Conservation (phyloP, 805 yeast genomes). For the Yueomyces sp. region DNA sequence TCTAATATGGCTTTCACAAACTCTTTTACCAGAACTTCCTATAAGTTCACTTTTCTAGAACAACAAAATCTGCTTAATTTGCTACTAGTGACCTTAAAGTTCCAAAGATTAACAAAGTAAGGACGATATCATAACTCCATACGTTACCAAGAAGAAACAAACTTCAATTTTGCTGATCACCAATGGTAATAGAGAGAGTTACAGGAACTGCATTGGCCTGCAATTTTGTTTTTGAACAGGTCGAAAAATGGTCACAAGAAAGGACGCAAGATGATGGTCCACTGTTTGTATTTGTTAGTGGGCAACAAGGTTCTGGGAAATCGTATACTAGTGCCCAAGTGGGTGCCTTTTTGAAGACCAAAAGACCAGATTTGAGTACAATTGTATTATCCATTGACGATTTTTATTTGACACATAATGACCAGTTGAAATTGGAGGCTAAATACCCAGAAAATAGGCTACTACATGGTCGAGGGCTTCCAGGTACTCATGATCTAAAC, state of each 20-base stretch:
- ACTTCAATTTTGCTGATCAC: no score
- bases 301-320: constrained; percentile 77
- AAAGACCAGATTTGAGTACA: constrained; percentile 24
- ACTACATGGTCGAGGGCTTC: constrained; percentile 72
- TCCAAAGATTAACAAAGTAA: no score
- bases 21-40: no score
- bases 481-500: constrained; percentile 80
- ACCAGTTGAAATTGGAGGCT: constrained; percentile 37
- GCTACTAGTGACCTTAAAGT: no score
- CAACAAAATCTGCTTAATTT: no score
- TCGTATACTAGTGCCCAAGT: constrained; percentile 39
- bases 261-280: constrained; percentile 18
- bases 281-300: constrained; percentile 43
- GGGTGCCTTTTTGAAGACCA: constrained; percentile 19
- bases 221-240: neutral
- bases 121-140: no score
- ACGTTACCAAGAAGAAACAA: no score
- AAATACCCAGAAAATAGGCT: constrained; percentile 35
- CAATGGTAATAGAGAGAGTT: no score
- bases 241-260: neutral
- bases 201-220: neutral
- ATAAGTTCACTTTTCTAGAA: no score
- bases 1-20: no score
- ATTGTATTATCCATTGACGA: constrained; percentile 71
- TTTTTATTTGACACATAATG: constrained; percentile 54